Percentiles rank a stretch among this genome's conserved stretches.
phyloP scores from a whole-genome alignment of 331 rosid genomes.

The Pyracantha coccinea region DNA sequence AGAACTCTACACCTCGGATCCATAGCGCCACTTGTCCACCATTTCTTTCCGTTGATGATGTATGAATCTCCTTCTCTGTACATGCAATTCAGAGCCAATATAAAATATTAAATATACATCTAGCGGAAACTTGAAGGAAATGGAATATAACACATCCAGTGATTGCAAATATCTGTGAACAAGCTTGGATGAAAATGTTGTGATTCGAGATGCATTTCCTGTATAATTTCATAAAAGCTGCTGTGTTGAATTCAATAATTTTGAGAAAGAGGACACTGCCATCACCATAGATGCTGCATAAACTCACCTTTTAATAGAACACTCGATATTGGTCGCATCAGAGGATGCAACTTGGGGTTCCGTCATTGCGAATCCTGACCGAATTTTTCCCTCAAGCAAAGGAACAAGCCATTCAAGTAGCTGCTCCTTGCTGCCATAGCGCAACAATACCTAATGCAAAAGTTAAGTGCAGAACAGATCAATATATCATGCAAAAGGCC shows the following conservation, averaged over 20 bases:
- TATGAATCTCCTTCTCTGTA: conserved; percentile 79
- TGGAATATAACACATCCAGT: background rate
- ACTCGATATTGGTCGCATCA: conserved; percentile 89
- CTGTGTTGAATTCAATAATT: background rate
- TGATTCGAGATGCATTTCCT: background rate
- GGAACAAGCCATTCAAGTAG: conserved; percentile 82
- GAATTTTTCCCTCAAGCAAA: conserved; percentile 83
- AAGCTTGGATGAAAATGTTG: background rate
- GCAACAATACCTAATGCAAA: conserved; percentile 66
- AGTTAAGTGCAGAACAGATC: conserved; percentile 11
- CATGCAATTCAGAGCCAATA: background rate
- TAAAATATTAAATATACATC: background rate
- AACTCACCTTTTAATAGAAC: conserved; percentile 72
- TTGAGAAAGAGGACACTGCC: background rate
- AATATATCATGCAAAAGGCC: conserved; percentile 5
- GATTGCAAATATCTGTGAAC: background rate
- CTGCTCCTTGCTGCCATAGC: conserved; percentile 80
- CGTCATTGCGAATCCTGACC: conserved; percentile 97
- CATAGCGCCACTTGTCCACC: conserved; percentile 99
- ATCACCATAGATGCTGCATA: conserved; percentile 4
- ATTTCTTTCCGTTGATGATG: conserved; percentile 78
- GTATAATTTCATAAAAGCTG: background rate
- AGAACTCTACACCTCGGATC: conserved; percentile 94
- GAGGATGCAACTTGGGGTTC: conserved; percentile 94
- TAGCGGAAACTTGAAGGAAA: background rate